Evolutionary conservation across 805 yeast species (phyloP).

Genomic region (Pichia nanzhaoensis): DNA sequence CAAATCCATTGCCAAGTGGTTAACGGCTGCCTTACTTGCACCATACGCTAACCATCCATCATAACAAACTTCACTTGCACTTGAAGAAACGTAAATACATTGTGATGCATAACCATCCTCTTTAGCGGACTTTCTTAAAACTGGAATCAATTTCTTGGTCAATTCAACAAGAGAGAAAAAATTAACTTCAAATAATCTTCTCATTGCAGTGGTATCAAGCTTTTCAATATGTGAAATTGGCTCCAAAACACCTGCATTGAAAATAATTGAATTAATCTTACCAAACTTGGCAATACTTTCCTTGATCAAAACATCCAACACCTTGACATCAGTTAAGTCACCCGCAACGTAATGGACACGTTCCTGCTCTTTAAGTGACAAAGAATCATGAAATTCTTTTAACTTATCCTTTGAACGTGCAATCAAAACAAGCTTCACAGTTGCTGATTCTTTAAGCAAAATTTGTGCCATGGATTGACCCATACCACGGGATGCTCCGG

Average conservation of each 20-base stretch:
- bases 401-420: conserved; percentile 59
- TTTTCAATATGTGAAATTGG: conserved; percentile 58
- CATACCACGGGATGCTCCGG: conserved; percentile 73
- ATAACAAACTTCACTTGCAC: conserved; percentile 62
- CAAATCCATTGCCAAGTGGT: conserved; percentile 63
- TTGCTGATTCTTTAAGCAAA: conserved; percentile 33
- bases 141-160: conserved; percentile 43
- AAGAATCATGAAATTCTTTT: conserved; percentile 21
- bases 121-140: conserved; percentile 42
- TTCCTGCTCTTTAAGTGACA: conserved; percentile 43
- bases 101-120: conserved; percentile 6
- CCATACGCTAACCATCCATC: conserved; percentile 93
- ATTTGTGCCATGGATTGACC: conserved; percentile 65
- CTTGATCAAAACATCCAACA: conserved; percentile 6
- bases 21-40: conserved; percentile 83
- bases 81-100: conserved; percentile 71
- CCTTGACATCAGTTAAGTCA: conserved; percentile 45
- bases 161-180: conserved; percentile 68
- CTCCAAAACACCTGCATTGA: conserved; percentile 78
- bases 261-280: conserved; percentile 53
- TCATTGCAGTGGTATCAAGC: conserved; percentile 48
- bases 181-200: conserved; percentile 62
- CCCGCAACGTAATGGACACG: conserved; percentile 50
- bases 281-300: conserved; percentile 37
- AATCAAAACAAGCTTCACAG: conserved; percentile 52